A percentile compares a stretch with the other conserved stretches of the same genome.
phyloP scores from a whole-genome alignment of 2,329 filamentous ascomycete species.

The Penicillium sp. region DNA sequence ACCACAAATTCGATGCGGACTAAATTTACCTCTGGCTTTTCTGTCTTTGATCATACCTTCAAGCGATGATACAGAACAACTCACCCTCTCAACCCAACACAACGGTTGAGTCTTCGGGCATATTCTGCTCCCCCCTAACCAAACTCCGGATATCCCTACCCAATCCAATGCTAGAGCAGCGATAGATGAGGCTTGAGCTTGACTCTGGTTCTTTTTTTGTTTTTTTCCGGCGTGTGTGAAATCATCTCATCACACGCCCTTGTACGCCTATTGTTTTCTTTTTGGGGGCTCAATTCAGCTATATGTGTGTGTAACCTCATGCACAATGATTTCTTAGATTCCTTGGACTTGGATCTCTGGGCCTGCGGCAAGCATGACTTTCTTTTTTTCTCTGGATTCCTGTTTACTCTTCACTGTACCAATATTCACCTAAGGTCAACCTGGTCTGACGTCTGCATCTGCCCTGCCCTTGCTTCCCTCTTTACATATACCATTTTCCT shows the following conservation, averaged over 20 bases:
- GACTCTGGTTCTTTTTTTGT: neutral
- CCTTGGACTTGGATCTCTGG: neutral
- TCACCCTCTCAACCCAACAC: slow-evolving; percentile 1
- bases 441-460: slow-evolving; percentile 4
- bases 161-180: slow-evolving; percentile 5
- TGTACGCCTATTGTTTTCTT: slow-evolving; percentile 8
- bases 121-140: neutral
- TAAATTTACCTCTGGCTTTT: slow-evolving; percentile 24
- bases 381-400: neutral
- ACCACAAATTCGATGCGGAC: slow-evolving; percentile 65
- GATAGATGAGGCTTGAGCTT: neutral
- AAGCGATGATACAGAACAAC: slow-evolving; percentile 21
- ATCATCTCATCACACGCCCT: neutral
- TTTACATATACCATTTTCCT: slow-evolving; percentile 11
- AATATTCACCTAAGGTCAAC: slow-evolving; percentile 1
- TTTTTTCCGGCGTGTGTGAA: neutral
- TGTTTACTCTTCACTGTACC: slow-evolving; percentile 9
- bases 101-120: neutral
- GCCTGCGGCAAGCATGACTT: neutral
- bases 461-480: neutral
- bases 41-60: slow-evolving; percentile 9
- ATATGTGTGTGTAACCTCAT: neutral
- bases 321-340: neutral
- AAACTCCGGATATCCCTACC: neutral
- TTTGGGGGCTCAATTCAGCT: neutral